phyloP scores from a whole-genome alignment of 768 basidiomycete genomes.

The Xanthoconium stramineum region DNA sequence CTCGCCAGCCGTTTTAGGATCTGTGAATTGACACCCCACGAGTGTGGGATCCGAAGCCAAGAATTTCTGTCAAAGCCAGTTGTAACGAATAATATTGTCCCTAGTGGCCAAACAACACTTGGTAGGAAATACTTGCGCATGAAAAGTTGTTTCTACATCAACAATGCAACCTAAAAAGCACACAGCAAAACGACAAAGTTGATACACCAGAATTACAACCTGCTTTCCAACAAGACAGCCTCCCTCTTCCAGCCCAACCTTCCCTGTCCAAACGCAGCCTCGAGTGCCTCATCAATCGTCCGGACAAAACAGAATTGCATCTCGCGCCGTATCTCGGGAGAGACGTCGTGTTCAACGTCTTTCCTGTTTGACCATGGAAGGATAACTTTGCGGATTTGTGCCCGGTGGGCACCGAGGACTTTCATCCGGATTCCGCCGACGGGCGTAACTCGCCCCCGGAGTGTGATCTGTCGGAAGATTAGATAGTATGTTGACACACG shows the following conservation, averaged over 20 bases:
- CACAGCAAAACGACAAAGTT: neutral
- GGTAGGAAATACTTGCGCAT: no score
- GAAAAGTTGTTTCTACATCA: no score
- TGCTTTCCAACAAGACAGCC: constrained; percentile 49
- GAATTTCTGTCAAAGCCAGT: neutral
- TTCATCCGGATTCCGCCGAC: constrained; percentile 94
- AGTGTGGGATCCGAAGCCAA: no score
- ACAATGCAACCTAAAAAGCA: neutral
- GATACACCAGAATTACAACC: constrained; percentile 36
- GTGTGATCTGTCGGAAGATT: constrained; percentile 55
- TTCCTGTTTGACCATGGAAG: constrained; percentile 82
- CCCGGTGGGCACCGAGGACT: constrained; percentile 85
- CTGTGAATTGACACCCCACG: no score
- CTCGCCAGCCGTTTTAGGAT: no score
- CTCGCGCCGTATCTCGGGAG: constrained; percentile 64
- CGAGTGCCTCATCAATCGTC: constrained; percentile 75
- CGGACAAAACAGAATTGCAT: constrained; percentile 83
- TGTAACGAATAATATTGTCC: neutral
- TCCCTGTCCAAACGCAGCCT: constrained; percentile 77
- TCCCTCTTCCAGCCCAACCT: constrained; percentile 62
- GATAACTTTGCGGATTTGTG: constrained; percentile 78
- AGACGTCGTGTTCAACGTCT: constrained; percentile 84
- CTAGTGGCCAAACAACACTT: no score
- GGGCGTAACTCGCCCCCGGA: constrained; percentile 76
- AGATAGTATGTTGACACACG: neutral